Evolutionary conservation across 148 eudicot genomes (phyloP).

Genomic region (Rhododendron ferrugineum): DNA sequence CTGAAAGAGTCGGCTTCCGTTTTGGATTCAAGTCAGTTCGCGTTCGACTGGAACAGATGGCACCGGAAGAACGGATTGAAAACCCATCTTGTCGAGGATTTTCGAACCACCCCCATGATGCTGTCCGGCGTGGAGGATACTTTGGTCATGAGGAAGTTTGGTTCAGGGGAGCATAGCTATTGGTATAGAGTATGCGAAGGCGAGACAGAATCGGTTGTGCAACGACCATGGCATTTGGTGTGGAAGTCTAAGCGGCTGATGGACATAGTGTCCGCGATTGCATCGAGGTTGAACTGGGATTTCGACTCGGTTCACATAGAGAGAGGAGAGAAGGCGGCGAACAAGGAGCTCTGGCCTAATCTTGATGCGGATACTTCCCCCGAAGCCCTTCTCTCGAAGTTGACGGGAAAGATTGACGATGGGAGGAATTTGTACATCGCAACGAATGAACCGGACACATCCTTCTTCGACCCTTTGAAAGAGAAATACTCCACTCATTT

Average conservation of each 20-base stretch:
- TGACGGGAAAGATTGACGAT: conserved; percentile 63
- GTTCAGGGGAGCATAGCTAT: conserved; percentile 80
- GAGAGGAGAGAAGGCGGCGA: conserved; percentile 82
- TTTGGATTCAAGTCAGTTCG: conserved; percentile 71
- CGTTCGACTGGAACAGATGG: conserved; percentile 81
- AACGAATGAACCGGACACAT: conserved; percentile 59
- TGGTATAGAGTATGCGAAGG: conserved; percentile 99
- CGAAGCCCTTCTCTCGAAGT: conserved; percentile 45
- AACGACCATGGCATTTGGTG: conserved; percentile 86
- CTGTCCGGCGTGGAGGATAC: conserved; percentile 54
- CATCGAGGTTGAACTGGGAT: conserved; percentile 81
- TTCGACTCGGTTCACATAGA: conserved; percentile 78
- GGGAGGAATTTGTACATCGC: conserved; percentile 78
- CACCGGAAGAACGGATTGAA: conserved; percentile 47
- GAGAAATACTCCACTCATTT: conserved; percentile 84
- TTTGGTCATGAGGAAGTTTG: conserved; percentile 79
- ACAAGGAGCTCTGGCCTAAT: conserved; percentile 79
- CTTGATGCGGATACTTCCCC: conserved; percentile 86
- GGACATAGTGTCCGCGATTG: conserved; percentile 77
- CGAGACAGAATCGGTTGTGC: conserved; percentile 68
- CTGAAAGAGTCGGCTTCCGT: conserved; percentile 82
- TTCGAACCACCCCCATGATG: conserved; percentile 65
- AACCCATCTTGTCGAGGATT: conserved; percentile 73
- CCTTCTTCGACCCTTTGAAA: conserved; percentile 76
- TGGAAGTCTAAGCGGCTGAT: conserved; percentile 88